These are phyloP conservation scores for Hymenotorrendiella dingleyae DNA, from an alignment of 2,329 filamentous ascomycete genomes.

Conservation along the genomic window DNA sequence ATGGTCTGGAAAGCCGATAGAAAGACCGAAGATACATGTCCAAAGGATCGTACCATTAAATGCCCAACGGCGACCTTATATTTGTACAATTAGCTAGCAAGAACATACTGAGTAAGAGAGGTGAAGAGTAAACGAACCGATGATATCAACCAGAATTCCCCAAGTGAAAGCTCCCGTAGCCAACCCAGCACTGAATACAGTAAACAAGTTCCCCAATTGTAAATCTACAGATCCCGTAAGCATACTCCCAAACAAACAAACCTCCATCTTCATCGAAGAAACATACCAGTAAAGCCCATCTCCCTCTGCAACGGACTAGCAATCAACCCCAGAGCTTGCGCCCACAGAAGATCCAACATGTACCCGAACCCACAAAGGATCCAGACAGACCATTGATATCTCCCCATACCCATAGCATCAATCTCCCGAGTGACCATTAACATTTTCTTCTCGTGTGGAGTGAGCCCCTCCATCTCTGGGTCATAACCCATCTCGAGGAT, in stretches of 20 bases:
- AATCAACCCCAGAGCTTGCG: conserved; percentile 23
- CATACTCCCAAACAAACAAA: no score
- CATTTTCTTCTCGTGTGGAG: not conserved
- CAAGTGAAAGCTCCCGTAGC: conserved; percentile 20
- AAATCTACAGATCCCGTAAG: no score
- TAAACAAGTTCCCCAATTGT: conserved; percentile 18
- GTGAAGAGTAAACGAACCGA: no score
- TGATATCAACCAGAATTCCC: conserved; percentile 22
- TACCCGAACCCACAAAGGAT: conserved; percentile 24
- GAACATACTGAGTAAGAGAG: not conserved
- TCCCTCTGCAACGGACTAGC: conserved; percentile 19
- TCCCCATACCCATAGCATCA: conserved; percentile 17
- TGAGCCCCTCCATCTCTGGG: not conserved
- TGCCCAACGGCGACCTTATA: conserved; percentile 20
- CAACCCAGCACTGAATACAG: conserved; percentile 18
- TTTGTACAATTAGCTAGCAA: not conserved
- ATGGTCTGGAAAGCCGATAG: conserved; percentile 14
- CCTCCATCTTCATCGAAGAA: no score
- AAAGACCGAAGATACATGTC: conserved; percentile 18
- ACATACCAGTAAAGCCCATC: conserved; percentile 16
- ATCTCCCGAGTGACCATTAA: not conserved
- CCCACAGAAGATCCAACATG: conserved; percentile 25
- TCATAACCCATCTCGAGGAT: not conserved
- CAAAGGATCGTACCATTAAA: conserved; percentile 23
- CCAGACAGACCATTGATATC: conserved; percentile 27